phyloP scores from a whole-genome alignment of 306 rosid species.

The Prunus fruticosa region DNA sequence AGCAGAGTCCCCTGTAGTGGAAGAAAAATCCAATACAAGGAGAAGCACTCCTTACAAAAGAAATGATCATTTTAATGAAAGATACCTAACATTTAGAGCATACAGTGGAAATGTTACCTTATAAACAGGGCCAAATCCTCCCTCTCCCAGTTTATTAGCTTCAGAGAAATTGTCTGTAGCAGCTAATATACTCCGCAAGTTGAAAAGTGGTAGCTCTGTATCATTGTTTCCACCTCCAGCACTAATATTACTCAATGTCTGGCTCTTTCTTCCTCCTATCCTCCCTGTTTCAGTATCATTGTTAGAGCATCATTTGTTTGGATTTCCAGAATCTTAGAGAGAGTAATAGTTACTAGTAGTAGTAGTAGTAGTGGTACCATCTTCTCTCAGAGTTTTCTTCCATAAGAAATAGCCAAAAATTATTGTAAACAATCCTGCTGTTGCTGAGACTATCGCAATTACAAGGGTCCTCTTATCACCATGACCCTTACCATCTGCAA shows the following conservation, averaged over 20 bases:
- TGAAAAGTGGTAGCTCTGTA: conserved; percentile 36
- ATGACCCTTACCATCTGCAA: background rate
- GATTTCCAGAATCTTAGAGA: too few species aligned
- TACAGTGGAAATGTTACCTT: conserved; percentile 25
- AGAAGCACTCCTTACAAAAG: background rate
- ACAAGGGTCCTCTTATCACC: background rate
- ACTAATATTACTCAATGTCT: conserved; percentile 4
- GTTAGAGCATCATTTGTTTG: background rate
- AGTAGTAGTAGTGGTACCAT: background rate
- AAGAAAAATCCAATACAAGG: background rate
- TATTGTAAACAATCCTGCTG: background rate
- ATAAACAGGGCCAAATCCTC: conserved; percentile 66
- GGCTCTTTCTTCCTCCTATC: background rate
- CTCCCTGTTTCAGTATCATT: background rate
- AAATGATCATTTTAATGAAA: too few species aligned
- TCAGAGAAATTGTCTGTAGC: conserved; percentile 57
- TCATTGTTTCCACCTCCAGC: conserved; percentile 30
- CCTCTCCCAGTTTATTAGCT: conserved; percentile 45
- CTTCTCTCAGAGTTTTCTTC: background rate
- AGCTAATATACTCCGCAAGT: conserved; percentile 20
- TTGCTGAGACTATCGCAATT: background rate
- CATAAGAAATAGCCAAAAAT: background rate
- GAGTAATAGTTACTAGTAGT: background rate
- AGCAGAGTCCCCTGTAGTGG: conserved; percentile 30
- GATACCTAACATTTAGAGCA: background rate